phyloP scores from a whole-genome alignment of 768 basidiomycete genomes.

The Tylopilus sp. region DNA sequence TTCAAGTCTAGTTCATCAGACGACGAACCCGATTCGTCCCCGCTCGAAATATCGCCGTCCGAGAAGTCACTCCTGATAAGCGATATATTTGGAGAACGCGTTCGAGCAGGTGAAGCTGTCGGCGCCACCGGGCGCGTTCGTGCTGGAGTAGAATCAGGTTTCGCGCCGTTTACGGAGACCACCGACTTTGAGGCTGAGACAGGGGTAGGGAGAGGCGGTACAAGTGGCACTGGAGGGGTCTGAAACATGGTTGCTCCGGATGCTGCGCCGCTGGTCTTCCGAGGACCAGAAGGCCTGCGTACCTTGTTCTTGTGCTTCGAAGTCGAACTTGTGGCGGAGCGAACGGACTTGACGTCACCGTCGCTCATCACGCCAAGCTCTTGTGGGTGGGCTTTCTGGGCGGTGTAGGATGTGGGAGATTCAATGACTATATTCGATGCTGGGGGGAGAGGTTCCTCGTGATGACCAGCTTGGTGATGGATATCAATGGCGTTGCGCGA shows the following conservation, averaged over 20 bases:
- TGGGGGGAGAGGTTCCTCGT: slow-evolving; percentile 17
- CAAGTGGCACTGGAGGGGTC: slow-evolving; percentile 44
- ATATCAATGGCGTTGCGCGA: slow-evolving; percentile 10
- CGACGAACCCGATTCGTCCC: slow-evolving; percentile 31
- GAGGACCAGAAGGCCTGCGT: slow-evolving; percentile 16
- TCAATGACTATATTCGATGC: slow-evolving; percentile 14
- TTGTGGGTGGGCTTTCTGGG: slow-evolving; percentile 14
- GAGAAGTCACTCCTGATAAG: slow-evolving; percentile 24
- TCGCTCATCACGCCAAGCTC: slow-evolving; percentile 18
- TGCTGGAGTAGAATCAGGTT: slow-evolving; percentile 4
- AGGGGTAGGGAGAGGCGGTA: slow-evolving; percentile 9
- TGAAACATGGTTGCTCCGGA: slow-evolving; percentile 67
- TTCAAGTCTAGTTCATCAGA: slow-evolving; percentile 34
- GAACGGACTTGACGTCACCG: slow-evolving; percentile 26
- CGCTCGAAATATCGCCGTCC: slow-evolving; percentile 30
- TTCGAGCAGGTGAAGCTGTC: slow-evolving; percentile 6
- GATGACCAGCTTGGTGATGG: slow-evolving; percentile 12
- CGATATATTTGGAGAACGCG: slow-evolving; percentile 20
- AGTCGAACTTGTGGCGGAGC: slow-evolving; percentile 22
- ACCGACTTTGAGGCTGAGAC: slow-evolving; percentile 17
- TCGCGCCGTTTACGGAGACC: slow-evolving; percentile 14
- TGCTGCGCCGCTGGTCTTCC: slow-evolving; percentile 54
- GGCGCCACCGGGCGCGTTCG: slow-evolving; percentile 1
- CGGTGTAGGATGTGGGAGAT: slow-evolving; percentile 16
- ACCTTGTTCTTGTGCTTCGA: slow-evolving; percentile 23